Conservation (phyloP, 768 basidiomycete genomes). For the Sporobolomyces phaffii region DNA sequence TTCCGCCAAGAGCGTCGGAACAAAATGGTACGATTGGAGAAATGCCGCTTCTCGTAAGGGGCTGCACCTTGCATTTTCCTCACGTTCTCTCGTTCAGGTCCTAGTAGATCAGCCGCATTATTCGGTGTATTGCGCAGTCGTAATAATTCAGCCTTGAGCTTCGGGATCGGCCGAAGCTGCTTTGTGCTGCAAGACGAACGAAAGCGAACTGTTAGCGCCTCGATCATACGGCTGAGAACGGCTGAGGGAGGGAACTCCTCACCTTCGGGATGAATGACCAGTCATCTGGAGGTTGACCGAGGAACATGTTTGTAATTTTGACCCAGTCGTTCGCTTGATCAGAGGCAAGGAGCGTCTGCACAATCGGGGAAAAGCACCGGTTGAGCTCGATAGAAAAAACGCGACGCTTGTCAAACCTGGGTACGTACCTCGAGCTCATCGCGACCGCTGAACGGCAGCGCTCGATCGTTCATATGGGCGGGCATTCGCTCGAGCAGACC, state of each 20-base stretch:
- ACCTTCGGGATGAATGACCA: conserved; percentile 32
- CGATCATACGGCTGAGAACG: background rate
- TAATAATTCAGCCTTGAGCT: conserved; percentile 5
- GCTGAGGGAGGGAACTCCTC: background rate
- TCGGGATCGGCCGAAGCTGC: conserved; percentile 11
- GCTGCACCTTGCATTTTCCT: too few relatives aligned
- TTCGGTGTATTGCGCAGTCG: too few relatives aligned
- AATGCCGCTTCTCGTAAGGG: too few relatives aligned
- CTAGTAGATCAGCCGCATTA: too few relatives aligned
- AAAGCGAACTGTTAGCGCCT: background rate
- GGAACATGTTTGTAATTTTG: conserved; percentile 57
- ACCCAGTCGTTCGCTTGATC: conserved; percentile 79
- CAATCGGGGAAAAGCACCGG: background rate
- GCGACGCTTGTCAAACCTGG: background rate
- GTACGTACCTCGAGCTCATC: conserved; percentile 69
- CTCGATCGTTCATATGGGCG: conserved; percentile 77
- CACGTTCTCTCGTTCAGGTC: too few relatives aligned
- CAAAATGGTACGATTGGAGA: background rate
- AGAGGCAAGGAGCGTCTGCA: conserved; percentile 70
- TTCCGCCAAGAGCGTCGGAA: background rate
- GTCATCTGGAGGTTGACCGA: conserved; percentile 28
- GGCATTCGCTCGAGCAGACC: conserved; percentile 80
- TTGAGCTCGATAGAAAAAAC: background rate
- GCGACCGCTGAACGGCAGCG: conserved; percentile 78
- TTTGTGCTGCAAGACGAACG: conserved; percentile 5